A percentile compares a stretch with the other conserved stretches of the same genome.
Evolutionary conservation across 495 filamentous ascomycete species (phyloP).

Genomic region (Cenococcum geophilum): DNA sequence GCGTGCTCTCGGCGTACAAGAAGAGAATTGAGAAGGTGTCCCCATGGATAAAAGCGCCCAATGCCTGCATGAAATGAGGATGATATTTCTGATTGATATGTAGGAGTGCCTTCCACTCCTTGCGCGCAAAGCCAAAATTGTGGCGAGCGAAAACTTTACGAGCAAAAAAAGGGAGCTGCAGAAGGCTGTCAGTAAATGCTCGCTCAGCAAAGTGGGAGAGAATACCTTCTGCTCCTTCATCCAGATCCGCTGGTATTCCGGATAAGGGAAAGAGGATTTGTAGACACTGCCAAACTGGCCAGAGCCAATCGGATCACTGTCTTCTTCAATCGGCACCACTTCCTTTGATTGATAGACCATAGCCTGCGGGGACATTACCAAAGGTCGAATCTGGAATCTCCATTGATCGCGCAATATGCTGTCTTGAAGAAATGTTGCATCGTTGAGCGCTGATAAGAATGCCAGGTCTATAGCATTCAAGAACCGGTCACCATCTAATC

Average conservation of each 20-base stretch:
- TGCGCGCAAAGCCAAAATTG: background rate
- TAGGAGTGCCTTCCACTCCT: background rate
- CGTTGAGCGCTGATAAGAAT: background rate
- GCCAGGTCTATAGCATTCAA: background rate
- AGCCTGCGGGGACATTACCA: background rate
- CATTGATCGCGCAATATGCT: background rate
- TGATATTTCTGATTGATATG: conserved; percentile 3
- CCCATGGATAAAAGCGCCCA: background rate
- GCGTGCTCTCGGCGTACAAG: background rate
- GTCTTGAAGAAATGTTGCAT: background rate
- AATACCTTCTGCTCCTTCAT: background rate
- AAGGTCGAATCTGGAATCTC: background rate
- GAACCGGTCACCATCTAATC: background rate
- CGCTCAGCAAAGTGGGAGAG: background rate
- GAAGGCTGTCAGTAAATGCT: background rate
- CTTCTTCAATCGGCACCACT: background rate
- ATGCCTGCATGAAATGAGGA: background rate
- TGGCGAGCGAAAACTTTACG: background rate
- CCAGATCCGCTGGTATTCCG: background rate
- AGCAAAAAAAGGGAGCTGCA: background rate
- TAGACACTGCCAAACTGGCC: background rate
- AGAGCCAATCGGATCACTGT: background rate
- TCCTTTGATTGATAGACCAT: background rate
- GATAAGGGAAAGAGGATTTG: background rate
- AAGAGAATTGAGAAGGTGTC: background rate